Evolutionary conservation across 305 asterid species (phyloP), one percentile per base, ranked within the genome.

Genomic region (Ilex paraguariensis): DNA sequence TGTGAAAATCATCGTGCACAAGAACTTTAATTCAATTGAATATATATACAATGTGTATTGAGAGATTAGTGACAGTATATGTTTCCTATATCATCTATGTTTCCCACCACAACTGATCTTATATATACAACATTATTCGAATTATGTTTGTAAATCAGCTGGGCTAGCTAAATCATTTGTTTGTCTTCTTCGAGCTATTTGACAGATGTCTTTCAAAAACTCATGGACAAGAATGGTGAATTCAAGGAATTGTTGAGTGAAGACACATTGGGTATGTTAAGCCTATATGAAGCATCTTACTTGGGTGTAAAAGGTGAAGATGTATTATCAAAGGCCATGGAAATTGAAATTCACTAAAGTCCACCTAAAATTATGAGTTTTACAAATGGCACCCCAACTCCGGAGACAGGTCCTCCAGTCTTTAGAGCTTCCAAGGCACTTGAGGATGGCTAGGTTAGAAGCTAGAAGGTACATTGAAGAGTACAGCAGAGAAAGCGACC

Each of bases 361-460:
- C 30, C 77, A 60, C 48, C 80, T 87, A 7, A 73, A 45, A 65
- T 17, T 28, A 3, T 67, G 70, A 0, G 65, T 72, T 2, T 30
- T 73, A 0, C 44, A 28, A 39, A 46, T 75, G 51, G 31, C 63
- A 0, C 63, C 72, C 0, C 61, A 67, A 44, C 63, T 75, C 14
- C 44, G 70, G 2, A 62, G 31, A 28, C 56, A 62, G 40, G 82
- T 81, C 30, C 71, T 46, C 3, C 60, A 55, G 17, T 79, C 89
- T n/a, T 59, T 87, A 32, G 90, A 81, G 62, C 79, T 73, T 9
- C 93, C 93, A 0, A 77, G 88, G 55, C 95, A 87, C 67, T 39
- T 79, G 48, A 75, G 95, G 55, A 84, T 84, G 92, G 84, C 67
- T 3, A 77, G 95, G 73, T 62, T 87, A 21, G 95, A 87, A 70